Evolutionary conservation across 208 protist genomes (phyloP), one percentile per base, ranked within the genome.

Genomic region (Wallacemonas sp.): DNA sequence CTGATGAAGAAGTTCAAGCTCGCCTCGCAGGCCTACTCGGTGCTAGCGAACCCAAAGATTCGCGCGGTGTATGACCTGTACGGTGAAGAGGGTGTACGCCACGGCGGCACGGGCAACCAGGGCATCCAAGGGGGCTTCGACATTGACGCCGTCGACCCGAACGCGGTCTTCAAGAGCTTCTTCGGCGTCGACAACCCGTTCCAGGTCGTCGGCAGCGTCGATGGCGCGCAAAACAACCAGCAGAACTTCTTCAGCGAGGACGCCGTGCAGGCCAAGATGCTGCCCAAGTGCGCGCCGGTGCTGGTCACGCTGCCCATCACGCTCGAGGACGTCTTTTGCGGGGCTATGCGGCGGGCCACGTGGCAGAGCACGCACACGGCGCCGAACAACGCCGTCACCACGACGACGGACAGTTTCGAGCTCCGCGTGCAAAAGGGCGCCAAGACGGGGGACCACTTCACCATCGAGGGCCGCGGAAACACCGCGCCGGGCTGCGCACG

Each of bases 141-240:
- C 57, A 72, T 92, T 16, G 82, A 94, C 67, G 72, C 61, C 33
- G 79, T 91, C 68, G 82, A 97, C 64, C 82, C 89, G 14, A 79
- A 93, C 57, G 46, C 68, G 22, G 89, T 97, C 28, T 97, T 97
- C 74, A 82, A 81, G 44, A 45, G 71, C 26, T 97, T 97, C 71
- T 97, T 97, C 67, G 91, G 91, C 25, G 88, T 97, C 11, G 83
- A 91, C 44, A 93, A 92, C 57, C 91, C 91, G 4, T 97, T 97
- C 61, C 84, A 93, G 74, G 81, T 94, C n/a, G 77, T 92, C 61
- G 86, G 82, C 8, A 67, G 72, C 31, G 77, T 91, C 31, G 84
- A 86, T 57, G 81, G 76, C 11, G 76, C 90, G 48, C 79, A 88
- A 61, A 79, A 81, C 76, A 93, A 93, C 65, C 81, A 87, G 54